Percentiles rank a stretch among this genome's conserved stretches.
phyloP scores from a whole-genome alignment of 139 green algal genomes.

The Micractinium conductrix region DNA sequence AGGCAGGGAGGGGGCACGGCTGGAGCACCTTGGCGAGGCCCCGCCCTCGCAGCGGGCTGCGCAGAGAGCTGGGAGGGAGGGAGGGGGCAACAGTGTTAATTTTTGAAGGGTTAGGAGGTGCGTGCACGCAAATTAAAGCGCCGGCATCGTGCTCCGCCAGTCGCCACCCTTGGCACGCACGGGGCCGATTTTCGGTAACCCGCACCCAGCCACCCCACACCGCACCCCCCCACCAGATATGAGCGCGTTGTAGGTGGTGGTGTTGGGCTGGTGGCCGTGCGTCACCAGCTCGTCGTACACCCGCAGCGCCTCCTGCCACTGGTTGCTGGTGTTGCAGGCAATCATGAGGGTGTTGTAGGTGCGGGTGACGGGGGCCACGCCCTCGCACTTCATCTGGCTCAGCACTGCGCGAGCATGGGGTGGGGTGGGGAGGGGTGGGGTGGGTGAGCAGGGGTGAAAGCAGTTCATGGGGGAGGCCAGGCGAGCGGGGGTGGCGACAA shows the following conservation, averaged over 20 bases:
- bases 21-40: background rate
- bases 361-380: constrained; percentile 74
- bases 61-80: constrained; percentile 79
- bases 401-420: constrained; percentile 16
- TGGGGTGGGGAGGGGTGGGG: background rate
- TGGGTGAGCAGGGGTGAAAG: background rate
- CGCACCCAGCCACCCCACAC: background rate
- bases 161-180: too few species aligned
- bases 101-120: too few species aligned
- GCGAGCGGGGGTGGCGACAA: too few species aligned
- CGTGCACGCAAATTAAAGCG: too few species aligned
- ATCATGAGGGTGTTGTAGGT: constrained; percentile 90
- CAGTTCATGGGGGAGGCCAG: too few species aligned
- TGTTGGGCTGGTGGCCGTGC: constrained; percentile 68
- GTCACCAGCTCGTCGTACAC: constrained; percentile 60
- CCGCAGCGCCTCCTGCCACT: constrained; percentile 61
- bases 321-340: constrained; percentile 84
- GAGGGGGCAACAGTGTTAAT: too few species aligned
- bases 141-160: too few species aligned
- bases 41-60: constrained; percentile 12
- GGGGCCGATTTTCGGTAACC: too few species aligned
- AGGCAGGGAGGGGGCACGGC: background rate
- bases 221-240: constrained; percentile 52
- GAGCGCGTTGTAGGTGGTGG: constrained; percentile 81
- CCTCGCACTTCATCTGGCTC: constrained; percentile 47